phyloP scores from a whole-genome alignment of 2,329 filamentous ascomycete genomes.

The Fusarium tjaetaba region DNA sequence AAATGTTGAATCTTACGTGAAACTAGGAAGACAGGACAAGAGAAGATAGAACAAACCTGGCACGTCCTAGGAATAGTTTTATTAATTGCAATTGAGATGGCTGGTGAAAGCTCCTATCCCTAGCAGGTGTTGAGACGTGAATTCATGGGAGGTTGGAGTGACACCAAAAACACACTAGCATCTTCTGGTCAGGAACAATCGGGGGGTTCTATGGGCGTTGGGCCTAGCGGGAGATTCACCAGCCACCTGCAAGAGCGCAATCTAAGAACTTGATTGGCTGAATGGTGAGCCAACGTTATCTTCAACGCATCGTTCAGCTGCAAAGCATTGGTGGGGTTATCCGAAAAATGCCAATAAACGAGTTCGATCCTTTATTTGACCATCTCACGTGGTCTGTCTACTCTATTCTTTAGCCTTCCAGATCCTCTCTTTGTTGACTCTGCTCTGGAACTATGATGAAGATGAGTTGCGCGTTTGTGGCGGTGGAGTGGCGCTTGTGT shows the following conservation, averaged over 20 bases:
- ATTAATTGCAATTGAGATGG: constrained; percentile 42
- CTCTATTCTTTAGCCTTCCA: background rate
- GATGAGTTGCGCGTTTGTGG: constrained; percentile 30
- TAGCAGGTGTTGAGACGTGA: constrained; percentile 7
- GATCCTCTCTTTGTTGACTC: background rate
- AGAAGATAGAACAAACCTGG: constrained; percentile 6
- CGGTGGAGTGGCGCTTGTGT: constrained; percentile 27
- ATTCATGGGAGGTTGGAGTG: constrained; percentile 43
- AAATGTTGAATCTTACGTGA: constrained; percentile 20
- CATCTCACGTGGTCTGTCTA: background rate
- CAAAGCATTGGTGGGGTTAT: background rate
- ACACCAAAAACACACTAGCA: constrained; percentile 28
- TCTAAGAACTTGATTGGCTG: constrained; percentile 15
- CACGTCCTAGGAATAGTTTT: constrained; percentile 34
- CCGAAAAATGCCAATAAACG: background rate
- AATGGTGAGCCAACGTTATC: background rate
- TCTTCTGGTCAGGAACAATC: constrained; percentile 23
- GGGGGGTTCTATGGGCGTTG: constrained; percentile 19
- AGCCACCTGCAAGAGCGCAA: constrained; percentile 14
- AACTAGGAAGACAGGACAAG: constrained; percentile 18
- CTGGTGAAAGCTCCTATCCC: constrained; percentile 35
- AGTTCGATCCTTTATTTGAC: background rate
- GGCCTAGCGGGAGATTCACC: constrained; percentile 20
- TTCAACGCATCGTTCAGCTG: constrained; percentile 5
- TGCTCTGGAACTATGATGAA: background rate